phyloP scores from a whole-genome alignment of 306 rosid genomes.

The Biancaea sappan region DNA sequence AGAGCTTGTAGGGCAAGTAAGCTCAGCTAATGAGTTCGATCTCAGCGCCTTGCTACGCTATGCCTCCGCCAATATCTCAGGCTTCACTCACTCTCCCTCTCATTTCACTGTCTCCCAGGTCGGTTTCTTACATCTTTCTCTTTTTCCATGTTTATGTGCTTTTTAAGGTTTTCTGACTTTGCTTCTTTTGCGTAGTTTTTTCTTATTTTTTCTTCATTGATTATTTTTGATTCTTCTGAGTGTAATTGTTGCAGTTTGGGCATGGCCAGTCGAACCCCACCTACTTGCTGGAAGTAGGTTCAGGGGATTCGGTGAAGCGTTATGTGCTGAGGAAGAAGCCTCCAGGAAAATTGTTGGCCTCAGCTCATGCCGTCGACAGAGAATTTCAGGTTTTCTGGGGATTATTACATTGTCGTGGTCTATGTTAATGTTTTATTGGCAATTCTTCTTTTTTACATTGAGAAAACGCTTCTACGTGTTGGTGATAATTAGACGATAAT shows the following conservation, averaged over 20 bases:
- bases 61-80: conserved; percentile 67
- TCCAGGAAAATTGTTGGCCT: conserved; percentile 70
- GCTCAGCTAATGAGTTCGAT: conserved; percentile 50
- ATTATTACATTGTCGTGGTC: background rate
- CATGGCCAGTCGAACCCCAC: conserved; percentile 97
- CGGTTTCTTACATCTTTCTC: background rate
- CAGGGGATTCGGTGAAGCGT: conserved; percentile 52
- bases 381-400: conserved; percentile 68
- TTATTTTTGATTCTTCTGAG: background rate
- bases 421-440: background rate
- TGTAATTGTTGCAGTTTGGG: conserved; percentile 64
- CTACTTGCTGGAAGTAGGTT: conserved; percentile 70
- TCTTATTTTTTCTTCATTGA: background rate
- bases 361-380: conserved; percentile 97
- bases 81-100: conserved; percentile 66
- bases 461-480: background rate
- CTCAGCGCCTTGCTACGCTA: conserved; percentile 57
- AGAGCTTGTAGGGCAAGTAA: conserved; percentile 44
- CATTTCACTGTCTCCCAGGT: conserved; percentile 78
- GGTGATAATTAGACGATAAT: background rate
- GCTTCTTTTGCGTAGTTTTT: background rate
- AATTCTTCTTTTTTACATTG: background rate
- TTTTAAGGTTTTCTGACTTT: background rate
- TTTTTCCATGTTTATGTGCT: background rate
- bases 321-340: conserved; percentile 95